A percentile compares a stretch with the other conserved stretches of the same genome.
phyloP scores from a whole-genome alignment of 108 stramenopile species.

The Hondaea fermentalgiana region DNA sequence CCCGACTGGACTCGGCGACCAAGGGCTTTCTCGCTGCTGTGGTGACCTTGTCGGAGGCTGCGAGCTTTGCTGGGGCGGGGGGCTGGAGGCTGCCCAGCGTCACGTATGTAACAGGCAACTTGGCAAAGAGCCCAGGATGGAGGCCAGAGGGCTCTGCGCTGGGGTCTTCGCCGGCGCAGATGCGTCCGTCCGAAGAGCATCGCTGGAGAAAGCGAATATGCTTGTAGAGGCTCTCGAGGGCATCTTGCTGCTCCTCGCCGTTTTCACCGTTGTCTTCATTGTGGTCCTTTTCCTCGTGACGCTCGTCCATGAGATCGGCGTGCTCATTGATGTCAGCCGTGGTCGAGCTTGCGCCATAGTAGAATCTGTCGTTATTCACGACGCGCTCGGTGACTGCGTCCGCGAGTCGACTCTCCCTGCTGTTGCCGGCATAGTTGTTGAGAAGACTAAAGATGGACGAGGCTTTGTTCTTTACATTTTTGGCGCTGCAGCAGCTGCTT shows the following conservation, averaged over 20 bases:
- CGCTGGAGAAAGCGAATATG: background rate
- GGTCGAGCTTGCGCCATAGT: too few species aligned
- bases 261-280: background rate
- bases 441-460: background rate
- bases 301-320: background rate
- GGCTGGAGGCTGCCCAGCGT: background rate
- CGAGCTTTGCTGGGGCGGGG: background rate
- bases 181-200: background rate
- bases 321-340: too few species aligned
- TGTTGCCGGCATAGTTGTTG: too few species aligned
- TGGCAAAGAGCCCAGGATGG: background rate
- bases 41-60: background rate
- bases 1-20: too few species aligned
- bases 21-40: too few species aligned
- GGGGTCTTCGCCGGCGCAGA: background rate
- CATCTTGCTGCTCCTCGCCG: background rate
- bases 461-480: background rate
- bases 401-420: too few species aligned
- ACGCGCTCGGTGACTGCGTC: too few species aligned
- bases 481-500: background rate
- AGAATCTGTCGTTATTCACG: too few species aligned
- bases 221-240: background rate
- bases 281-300: background rate
- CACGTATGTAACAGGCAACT: background rate
- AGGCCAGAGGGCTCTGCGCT: background rate